Evolutionary conservation across 1,139 yeast genomes (phyloP).

Genomic region (Trichomonascaceae sp.): DNA sequence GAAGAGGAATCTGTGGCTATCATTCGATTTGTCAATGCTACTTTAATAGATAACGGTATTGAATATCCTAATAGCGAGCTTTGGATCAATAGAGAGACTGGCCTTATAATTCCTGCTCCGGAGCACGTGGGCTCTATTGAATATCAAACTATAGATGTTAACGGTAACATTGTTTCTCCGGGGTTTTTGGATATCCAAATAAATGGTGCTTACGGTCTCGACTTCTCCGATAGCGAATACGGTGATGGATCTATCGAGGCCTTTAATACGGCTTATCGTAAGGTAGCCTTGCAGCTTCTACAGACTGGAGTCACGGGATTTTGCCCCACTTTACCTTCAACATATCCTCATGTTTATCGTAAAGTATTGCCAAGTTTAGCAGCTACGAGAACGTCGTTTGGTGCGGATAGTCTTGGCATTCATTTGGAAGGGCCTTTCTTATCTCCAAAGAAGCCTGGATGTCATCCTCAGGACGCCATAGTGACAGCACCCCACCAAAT

Average conservation of each 20-base stretch:
- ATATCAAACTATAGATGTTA: constrained; percentile 38
- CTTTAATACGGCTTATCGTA: constrained; percentile 24
- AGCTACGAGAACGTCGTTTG: constrained; percentile 34
- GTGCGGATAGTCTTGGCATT: constrained; percentile 55
- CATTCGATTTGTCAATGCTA: constrained; percentile 43
- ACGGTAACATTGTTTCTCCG: constrained; percentile 49
- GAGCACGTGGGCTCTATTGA: constrained; percentile 14
- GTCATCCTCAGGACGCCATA: constrained; percentile 56
- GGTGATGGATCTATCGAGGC: constrained; percentile 33
- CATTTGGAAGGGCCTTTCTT: constrained; percentile 63
- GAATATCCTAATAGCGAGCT: constrained; percentile 39
- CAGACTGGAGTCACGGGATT: constrained; percentile 53
- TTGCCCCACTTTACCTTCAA: constrained; percentile 59
- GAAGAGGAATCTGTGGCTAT: constrained; percentile 3
- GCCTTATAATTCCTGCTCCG: constrained; percentile 38
- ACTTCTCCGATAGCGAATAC: constrained; percentile 42
- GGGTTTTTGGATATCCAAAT: constrained; percentile 59
- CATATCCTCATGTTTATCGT: constrained; percentile 47
- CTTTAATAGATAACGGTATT: constrained; percentile 47
- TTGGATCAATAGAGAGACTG: constrained; percentile 42
- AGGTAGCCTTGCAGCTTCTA: constrained; percentile 32
- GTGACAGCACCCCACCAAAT: constrained; percentile 42
- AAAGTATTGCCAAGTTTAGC: constrained; percentile 46
- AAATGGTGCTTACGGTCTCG: constrained; percentile 57
- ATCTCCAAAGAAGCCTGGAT: constrained; percentile 51